Evolutionary conservation across 2,329 filamentous ascomycete genomes (phyloP), one percentile per base, ranked within the genome.

Genomic region (Parafenestella ontariensis): DNA sequence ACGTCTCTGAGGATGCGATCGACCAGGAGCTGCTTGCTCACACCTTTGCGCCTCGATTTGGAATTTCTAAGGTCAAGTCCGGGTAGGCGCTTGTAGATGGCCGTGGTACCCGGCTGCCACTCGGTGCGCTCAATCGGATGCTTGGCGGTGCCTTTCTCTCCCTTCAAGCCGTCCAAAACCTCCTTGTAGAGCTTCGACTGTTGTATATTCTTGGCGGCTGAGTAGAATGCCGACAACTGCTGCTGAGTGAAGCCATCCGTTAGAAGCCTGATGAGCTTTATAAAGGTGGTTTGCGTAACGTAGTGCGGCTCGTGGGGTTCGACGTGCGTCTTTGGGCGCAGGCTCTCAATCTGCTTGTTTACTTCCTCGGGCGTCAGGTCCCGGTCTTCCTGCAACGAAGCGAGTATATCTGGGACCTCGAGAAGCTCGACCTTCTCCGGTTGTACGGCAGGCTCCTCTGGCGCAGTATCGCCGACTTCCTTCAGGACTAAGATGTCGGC

Each of bases 401-500:
- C 65, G 28, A 68, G 45, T 13, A 75, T 65, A 28, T 69, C 64
- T 3, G 68, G 62, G 8, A 66, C 59, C 23, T 66, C 53, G 3
- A 52, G 24, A 7, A 54, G 21, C 21, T 65, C 54, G 1, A 47
- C 29, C 2, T 40, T 26, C 20, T 56, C 54, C 8, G 54, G 23
- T 21, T 46, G 41, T 26, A 59, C 29, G 5, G 21, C 15, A 3
- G 49, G 7, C 28, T 40, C 48, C 10, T 43, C 39, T 7, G 33
- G 24, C 17, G 42, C 28, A 7, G 34, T 41, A 6, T 66, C 51
- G 5, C 47, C 53, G 10, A 69, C 53, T 49, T 75, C 73, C 40
- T 61, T 62, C 20, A 77, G 46, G 23, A 77, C 67, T 15, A 77
- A 54, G 20, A 77, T 72, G 10, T 74, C 68, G 29, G 74, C 66